These are phyloP conservation scores for Lipomyces japonicus DNA, from an alignment of 805 yeast genomes.

Conservation along the genomic window DNA sequence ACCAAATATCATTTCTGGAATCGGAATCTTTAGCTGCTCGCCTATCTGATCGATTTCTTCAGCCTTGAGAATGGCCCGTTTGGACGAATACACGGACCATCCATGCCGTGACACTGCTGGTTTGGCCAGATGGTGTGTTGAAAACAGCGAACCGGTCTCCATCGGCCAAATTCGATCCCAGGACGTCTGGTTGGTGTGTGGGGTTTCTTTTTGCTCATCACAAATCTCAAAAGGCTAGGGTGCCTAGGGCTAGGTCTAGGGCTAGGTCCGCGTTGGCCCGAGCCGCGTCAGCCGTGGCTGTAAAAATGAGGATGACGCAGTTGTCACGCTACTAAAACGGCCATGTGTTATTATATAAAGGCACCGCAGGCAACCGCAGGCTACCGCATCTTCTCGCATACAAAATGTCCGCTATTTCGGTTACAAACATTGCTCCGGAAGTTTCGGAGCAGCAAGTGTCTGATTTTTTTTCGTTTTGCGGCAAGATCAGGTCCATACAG, in stretches of 20 bases:
- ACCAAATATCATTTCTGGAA: constrained; percentile 98
- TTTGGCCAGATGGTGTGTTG: background rate
- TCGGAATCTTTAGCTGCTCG: constrained; percentile 61
- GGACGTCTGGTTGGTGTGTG: no score
- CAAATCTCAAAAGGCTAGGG: no score
- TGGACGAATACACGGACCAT: constrained; percentile 72
- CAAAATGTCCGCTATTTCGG: constrained; percentile 43
- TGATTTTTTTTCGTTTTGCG: constrained; percentile 75
- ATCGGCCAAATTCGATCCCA: no score
- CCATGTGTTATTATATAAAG: background rate
- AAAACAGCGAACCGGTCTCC: background rate
- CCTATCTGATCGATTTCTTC: constrained; percentile 68
- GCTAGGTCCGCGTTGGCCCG: no score
- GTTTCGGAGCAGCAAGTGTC: constrained; percentile 51
- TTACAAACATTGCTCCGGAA: constrained; percentile 51
- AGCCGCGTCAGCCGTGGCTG: no score
- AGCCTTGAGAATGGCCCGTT: constrained; percentile 73
- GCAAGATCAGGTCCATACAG: constrained; percentile 43
- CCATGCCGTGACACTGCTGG: constrained; percentile 33
- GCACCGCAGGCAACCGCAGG: constrained; percentile 1
- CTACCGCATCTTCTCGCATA: background rate
- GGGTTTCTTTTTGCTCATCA: no score
- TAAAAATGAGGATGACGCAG: no score
- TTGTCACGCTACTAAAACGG: no score
- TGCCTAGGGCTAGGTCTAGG: no score